Evolutionary conservation across 1,284 basidiomycete genomes (phyloP), one percentile per base, ranked within the genome.

Genomic region (Tilletia indica): DNA sequence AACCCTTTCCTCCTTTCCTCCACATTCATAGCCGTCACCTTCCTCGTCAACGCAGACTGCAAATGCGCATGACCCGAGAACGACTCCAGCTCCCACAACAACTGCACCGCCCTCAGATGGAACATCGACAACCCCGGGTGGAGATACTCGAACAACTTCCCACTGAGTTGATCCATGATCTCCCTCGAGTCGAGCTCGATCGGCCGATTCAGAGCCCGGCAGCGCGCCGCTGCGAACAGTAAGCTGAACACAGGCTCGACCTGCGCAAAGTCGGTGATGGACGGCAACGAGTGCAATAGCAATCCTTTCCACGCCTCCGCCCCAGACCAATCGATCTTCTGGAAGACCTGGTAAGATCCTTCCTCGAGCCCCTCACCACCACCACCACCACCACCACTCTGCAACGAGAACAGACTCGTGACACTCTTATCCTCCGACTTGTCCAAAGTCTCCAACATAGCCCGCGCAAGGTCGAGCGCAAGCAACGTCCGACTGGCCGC

Each of bases 61-160:
- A 48, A n/a, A 67, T 45, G 38, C 5, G 45, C 38, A 31, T 49
- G 42, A 16, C 36, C 61, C 31, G 61, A 64, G 36, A 64, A 64
- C 36, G 34, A 36, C 36, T 64, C 34, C 12, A 0, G 88, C 36
- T 64, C 88, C 94, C 95, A 98, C 19, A 98, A 87, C n/a, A 98
- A 86, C 78, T 88, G 90, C 25, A 93, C 91, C 5, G 92, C 89
- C 34, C 93, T 90, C 56, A 90, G 88, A 83, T 97, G 94, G 82
- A 93, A 95, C 0, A 89, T 86, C 0, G 90, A 87, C 76, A 86
- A 89, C 31, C 89, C 85, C 0, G 90, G 88, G 5, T 88, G 88
- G 25, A 98, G 87, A 83, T 93, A 97, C 64, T 86, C 87, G 73
- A 97, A 87, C 0, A 97, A 87, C 88, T 92, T 70, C 6, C 16